Base-by-base conservation (phyloP, 805 yeast species). In the Pichia eremophila region DNA sequence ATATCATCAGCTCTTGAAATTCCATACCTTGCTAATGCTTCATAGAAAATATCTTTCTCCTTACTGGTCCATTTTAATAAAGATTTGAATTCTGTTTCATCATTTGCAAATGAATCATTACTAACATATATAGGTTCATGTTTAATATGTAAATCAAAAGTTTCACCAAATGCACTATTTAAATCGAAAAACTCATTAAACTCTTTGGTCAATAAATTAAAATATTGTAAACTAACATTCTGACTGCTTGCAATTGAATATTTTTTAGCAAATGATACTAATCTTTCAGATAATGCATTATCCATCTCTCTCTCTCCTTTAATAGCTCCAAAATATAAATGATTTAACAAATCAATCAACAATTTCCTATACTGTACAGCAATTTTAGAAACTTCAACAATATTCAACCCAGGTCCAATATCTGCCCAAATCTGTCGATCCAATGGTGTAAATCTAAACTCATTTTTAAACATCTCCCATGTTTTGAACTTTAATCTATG, bases 1-100 rank as follows among this genome's bases (percentile, higher is more conserved):
- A 80, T 73, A 12, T 58, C 45, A 9, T 76, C 78, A 1, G 68
- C 45, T n/a, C 71, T 56, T 46, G 70, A 70, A 22, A 78, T 78
- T 3, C 81, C 72, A 54, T 67, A 72, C 34, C 80, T 62, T 1
- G 75, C 70, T 32, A 81, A 57, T 22, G 71, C 65, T 19, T 66
- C 64, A 58, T 78, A 81, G 58, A 81, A 81, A 14, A 47, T 38
- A 19, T 73, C 75, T 53, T 80, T 79, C 46, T 81, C 85, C 1
- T 48, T 46, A 0, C 56, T 48, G 1, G 69, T 57, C 85, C 85
- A 79, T 18, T 51, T 39, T 2, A 39, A n/a, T 25, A 43, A 27
- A 10, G 19, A 17, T 9, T 43, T 12, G 8, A 27, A 8, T 43
- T 7, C 66, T 56, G 0, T 77, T 76, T 18, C 52, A 56, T 17